Evolutionary conservation across 2,329 filamentous ascomycete species (phyloP), one percentile per base, ranked within the genome.

Genomic region (Ophiostoma triangulosporum): DNA sequence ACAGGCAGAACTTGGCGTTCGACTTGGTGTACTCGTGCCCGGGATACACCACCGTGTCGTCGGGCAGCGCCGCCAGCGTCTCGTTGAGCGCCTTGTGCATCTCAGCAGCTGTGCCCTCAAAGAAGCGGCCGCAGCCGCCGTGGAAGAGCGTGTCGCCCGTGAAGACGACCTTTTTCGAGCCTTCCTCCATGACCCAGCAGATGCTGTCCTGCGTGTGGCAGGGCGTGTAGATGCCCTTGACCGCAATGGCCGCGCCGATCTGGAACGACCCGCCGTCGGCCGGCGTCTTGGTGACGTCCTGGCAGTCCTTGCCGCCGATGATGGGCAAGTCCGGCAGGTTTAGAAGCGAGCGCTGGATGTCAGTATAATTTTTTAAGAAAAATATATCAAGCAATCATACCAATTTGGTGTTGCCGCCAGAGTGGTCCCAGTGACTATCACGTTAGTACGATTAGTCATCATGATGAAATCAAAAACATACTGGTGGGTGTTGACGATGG

Each of bases 161-260:
- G 64, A 98, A 98, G 3, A 98, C 88, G 7, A 78, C 90, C 62
- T 79, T 83, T 54, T 77, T 71, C 48, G 80, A 73, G 20, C 81
- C 83, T 63, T 98, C 91, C 68, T 95, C 80, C 73, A 93, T 82
- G 61, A 83, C 88, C 73, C 83, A 98, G 74, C 93, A 98, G 65
- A 98, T 95, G 68, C 90, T 96, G 71, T 98, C 93, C 71, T 96
- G 90, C 1, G 93, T 98, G 67, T 98, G 93, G 68, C 93, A 98
- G 1, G 93, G 93, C 12, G 93, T 98, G 69, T 97, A 86, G n/a
- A 97, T 73, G 24, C 87, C 86, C 65, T 80, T 91, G 54, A 96
- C 84, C 14, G 78, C 76, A 66, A 98, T 93, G 60, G 77, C 76
- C 15, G 43, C n/a, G 54, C 93, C 93, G 57, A 98, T 80, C 58